Evolutionary conservation across 805 yeast genomes (phyloP).

Genomic region (Starmera dryadoides): DNA sequence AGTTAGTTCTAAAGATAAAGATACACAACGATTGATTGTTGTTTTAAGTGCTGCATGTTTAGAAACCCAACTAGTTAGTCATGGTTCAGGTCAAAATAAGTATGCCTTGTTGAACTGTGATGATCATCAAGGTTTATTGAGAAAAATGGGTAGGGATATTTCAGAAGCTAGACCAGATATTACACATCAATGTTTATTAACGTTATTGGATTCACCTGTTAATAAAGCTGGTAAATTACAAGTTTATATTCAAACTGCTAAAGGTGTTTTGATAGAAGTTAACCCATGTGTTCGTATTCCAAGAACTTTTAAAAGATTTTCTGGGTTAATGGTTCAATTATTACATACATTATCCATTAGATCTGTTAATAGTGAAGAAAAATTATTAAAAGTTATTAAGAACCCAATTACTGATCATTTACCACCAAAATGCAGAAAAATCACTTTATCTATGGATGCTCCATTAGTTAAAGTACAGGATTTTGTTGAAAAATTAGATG

Average conservation of each 20-base stretch:
- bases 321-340: slow-evolving; percentile 96
- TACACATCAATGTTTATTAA: slow-evolving; percentile 93
- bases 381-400: slow-evolving; percentile 86
- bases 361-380: slow-evolving; percentile 93
- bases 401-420: slow-evolving; percentile 96
- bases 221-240: slow-evolving; percentile 96
- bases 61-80: slow-evolving; percentile 85
- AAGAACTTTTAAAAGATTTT: slow-evolving; percentile 94
- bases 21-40: slow-evolving; percentile 80
- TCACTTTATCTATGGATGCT: slow-evolving; percentile 90
- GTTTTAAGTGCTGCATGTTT: slow-evolving; percentile 95
- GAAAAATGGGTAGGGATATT: slow-evolving; percentile 95
- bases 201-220: slow-evolving; percentile 93
- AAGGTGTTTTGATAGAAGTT: slow-evolving; percentile 91
- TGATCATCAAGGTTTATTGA: slow-evolving; percentile 92
- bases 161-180: slow-evolving; percentile 99
- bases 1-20: slow-evolving; percentile 77
- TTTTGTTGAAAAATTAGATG: slow-evolving; percentile 70
- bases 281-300: slow-evolving; percentile 97
- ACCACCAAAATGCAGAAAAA: slow-evolving; percentile 91
- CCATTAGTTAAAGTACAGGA: slow-evolving; percentile 84
- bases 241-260: slow-evolving; percentile 92
- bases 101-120: slow-evolving; percentile 94
- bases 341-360: slow-evolving; percentile 88
- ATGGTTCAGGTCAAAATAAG: slow-evolving; percentile 77